Base-by-base conservation (phyloP, 768 basidiomycete species). In the Naganishia onofrii region DNA sequence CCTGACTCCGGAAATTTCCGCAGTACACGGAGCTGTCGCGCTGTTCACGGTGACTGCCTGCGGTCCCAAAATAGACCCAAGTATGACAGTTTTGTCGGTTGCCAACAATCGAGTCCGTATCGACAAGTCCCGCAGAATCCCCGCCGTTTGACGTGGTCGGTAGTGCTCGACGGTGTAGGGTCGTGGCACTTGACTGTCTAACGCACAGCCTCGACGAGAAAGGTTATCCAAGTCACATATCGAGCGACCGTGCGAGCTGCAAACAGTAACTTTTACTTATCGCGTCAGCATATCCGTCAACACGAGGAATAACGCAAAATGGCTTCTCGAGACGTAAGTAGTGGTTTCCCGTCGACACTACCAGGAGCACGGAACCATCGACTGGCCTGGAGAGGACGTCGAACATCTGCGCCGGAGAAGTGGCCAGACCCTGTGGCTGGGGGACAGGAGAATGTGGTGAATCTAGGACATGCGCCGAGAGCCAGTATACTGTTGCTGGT, bases 301-400 rank as follows among this genome's bases (percentile, higher is more conserved):
- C 23, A 51, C 48, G 6, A 51, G 48, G 48, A 51, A 51, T 7
- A 23, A 7, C 3, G n/a, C 21, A 51, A 51, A n/a, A 51, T 51
- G 48, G 48, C 48, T n/a, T 51, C 48, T 51, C 48, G 48, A 51
- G 48, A 51, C 48, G 48, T 51, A 23, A 51, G 48, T 51, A 1
- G 21, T 7, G 12, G n/a, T n/a, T 51, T 51, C 23, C 34, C 12
- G 34, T 36, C 34, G 12, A 4, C 21, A 4, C 7, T 17, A 7
- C 48, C 3, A 13, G 21, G 6, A 23, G 5, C 48, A 4, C 21
- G 15, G 21, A 51, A 23, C 1, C 19, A 7, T 51, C 48, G 23
- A 51, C 48, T n/a, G 2, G 2, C 13, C 42, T 42, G 8, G 42
- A 15, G 2, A 2, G 42, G 15, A 42, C 15, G 42, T 42, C 42